Evolutionary conservation across 306 rosid genomes (phyloP).

Genomic region (Hylodesmum podocarpum): DNA sequence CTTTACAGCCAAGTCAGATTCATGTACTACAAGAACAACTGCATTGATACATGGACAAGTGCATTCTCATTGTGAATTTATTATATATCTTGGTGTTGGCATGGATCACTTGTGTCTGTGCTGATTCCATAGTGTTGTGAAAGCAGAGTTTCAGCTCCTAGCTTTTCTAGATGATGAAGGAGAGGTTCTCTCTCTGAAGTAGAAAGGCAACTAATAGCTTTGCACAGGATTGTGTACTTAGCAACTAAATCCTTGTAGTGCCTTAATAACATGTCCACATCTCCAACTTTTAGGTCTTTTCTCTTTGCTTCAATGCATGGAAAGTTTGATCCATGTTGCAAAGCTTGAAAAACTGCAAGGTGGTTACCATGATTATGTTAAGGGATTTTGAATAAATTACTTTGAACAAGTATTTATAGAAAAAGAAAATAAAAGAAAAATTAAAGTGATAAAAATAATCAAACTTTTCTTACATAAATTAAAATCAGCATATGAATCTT

Average conservation of each 20-base stretch:
- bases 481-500: background rate
- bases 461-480: background rate
- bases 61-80: background rate
- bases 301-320: conserved; percentile 66
- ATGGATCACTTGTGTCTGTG: background rate
- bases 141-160: background rate
- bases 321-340: conserved; percentile 40
- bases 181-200: conserved; percentile 39
- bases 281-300: conserved; percentile 50
- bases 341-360: conserved; percentile 20
- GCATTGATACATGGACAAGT: background rate
- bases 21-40: background rate
- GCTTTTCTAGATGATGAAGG: conserved; percentile 33
- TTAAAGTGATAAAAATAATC: background rate
- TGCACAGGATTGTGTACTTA: conserved; percentile 47
- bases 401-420: background rate
- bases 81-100: background rate
- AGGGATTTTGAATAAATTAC: too few species aligned
- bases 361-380: background rate
- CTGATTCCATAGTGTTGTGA: background rate
- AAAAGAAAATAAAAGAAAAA: background rate
- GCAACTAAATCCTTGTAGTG: conserved; percentile 59
- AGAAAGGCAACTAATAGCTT: conserved; percentile 41
- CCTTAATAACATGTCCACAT: conserved; percentile 53
- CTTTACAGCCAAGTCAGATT: background rate